Evolutionary conservation across 2,329 filamentous ascomycete genomes (phyloP).

Genomic region (Eutypa lata): DNA sequence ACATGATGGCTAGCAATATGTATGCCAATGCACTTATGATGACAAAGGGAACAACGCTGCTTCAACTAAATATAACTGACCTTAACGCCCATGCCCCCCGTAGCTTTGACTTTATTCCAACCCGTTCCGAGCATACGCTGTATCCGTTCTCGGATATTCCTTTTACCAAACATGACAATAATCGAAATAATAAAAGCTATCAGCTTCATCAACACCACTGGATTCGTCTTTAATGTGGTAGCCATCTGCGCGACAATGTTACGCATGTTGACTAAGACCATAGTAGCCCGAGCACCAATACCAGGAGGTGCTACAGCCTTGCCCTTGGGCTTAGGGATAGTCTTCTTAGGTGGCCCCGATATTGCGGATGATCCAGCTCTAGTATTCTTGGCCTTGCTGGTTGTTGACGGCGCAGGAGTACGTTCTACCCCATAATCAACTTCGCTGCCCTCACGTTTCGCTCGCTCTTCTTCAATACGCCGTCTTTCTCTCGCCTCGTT

Average conservation of each 20-base stretch:
- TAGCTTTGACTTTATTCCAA: conserved; percentile 80
- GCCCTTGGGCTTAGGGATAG: conserved; percentile 25
- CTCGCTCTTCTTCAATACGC: conserved; percentile 52
- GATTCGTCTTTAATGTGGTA: conserved; percentile 52
- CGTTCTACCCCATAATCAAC: conserved; percentile 68
- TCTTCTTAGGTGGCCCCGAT: conserved; percentile 27
- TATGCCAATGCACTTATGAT: conserved; percentile 4
- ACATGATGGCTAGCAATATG: conserved; percentile 12
- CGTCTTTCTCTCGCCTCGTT: conserved; percentile 55
- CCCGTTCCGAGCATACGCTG: conserved; percentile 64
- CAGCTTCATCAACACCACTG: conserved; percentile 56
- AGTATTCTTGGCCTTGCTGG: conserved; percentile 29
- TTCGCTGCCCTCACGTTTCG: conserved; percentile 52
- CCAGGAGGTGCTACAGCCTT: conserved; percentile 33
- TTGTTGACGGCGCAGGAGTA: conserved; percentile 36
- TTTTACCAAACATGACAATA: conserved; percentile 70
- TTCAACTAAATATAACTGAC: conserved; percentile 81
- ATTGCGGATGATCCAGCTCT: conserved; percentile 29
- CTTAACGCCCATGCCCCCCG: conserved; percentile 94
- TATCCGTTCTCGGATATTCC: conserved; percentile 71
- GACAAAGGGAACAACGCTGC: conserved; percentile 1
- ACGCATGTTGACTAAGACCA: conserved; percentile 51
- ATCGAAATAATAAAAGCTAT: conserved; percentile 79
- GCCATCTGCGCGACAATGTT: conserved; percentile 50
- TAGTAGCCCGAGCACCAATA: conserved; percentile 46